These are phyloP conservation scores for Nitzschia sp. DNA, from an alignment of 108 stramenopile species.

Conservation along the genomic window DNA sequence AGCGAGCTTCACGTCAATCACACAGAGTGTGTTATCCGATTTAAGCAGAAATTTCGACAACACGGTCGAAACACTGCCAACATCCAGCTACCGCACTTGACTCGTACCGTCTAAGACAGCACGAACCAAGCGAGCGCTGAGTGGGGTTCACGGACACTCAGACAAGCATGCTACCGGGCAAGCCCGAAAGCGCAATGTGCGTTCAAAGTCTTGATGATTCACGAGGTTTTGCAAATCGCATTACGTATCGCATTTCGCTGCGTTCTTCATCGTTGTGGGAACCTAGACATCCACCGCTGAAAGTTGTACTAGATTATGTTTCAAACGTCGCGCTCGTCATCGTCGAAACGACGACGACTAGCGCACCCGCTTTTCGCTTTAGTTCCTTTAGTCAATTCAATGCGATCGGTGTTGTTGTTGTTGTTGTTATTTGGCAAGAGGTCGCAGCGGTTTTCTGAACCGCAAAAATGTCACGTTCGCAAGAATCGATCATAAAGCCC, in stretches of 20 bases:
- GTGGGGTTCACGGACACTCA: conserved; percentile 88
- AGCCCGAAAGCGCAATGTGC: conserved; percentile 93
- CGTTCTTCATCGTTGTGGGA: conserved; percentile 99
- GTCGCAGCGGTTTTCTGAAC: too few relatives aligned
- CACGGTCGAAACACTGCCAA: conserved; percentile 29
- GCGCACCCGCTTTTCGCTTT: too few relatives aligned
- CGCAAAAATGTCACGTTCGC: too few relatives aligned
- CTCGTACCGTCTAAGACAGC: not conserved
- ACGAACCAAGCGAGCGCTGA: conserved; percentile 43
- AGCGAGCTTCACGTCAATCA: not conserved
- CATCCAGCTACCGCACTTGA: conserved; percentile 45
- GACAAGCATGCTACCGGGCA: conserved; percentile 87
- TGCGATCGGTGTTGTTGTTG: conserved; percentile 1
- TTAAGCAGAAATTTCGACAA: not conserved
- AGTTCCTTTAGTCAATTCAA: too few relatives aligned
- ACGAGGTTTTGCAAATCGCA: conserved; percentile 96
- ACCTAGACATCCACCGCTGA: conserved; percentile 97
- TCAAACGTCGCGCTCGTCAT: not conserved
- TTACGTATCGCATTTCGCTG: conserved; percentile 99
- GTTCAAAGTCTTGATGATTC: conserved; percentile 97
- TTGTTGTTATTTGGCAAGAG: too few relatives aligned
- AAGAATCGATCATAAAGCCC: too few relatives aligned
- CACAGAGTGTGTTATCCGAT: not conserved
- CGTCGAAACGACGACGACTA: too few relatives aligned
- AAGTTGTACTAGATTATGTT: conserved; percentile 80